A percentile compares a stretch with the other conserved stretches of the same genome.
Conservation (phyloP, 164 flowering plant species). For the Kingdonia uniflora region DNA sequence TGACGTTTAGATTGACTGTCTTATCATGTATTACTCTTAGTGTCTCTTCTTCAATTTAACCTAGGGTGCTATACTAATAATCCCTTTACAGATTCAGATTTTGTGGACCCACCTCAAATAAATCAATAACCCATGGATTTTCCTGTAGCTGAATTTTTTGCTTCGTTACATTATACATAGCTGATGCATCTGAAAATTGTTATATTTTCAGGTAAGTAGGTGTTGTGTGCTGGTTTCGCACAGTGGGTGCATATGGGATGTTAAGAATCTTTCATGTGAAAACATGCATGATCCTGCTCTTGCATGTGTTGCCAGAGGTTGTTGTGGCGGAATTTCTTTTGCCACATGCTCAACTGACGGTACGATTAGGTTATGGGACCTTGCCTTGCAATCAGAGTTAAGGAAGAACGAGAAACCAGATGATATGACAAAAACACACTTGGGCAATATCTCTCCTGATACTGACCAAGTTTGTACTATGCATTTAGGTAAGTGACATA, state of each 20-base stretch:
- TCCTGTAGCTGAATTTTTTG: too few relatives aligned
- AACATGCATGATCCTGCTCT: conserved; percentile 49
- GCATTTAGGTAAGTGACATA: conserved; percentile 30
- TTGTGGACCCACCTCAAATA: too few relatives aligned
- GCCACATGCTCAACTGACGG: conserved; percentile 82
- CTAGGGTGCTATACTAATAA: too few relatives aligned
- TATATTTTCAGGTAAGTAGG: conserved; percentile 43
- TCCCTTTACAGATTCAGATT: too few relatives aligned
- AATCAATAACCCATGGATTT: too few relatives aligned
- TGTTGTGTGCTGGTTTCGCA: conserved; percentile 51
- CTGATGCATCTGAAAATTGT: not conserved
- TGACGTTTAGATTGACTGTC: too few relatives aligned
- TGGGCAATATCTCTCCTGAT: conserved; percentile 6
- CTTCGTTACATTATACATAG: too few relatives aligned
- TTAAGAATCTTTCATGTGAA: conserved; percentile 53
- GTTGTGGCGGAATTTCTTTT: conserved; percentile 61
- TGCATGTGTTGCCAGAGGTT: conserved; percentile 59
- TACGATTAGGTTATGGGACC: conserved; percentile 67
- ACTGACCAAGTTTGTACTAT: conserved; percentile 17
- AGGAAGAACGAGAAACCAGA: conserved; percentile 11
- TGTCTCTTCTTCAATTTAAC: too few relatives aligned
- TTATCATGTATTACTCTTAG: too few relatives aligned
- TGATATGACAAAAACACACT: conserved; percentile 5
- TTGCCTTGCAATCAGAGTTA: conserved; percentile 23
- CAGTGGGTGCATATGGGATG: conserved; percentile 69